A percentile compares a stretch with the other conserved stretches of the same genome.
Evolutionary conservation across 2,329 filamentous ascomycete genomes (phyloP).

Genomic region (Aureobasidium uvarum): DNA sequence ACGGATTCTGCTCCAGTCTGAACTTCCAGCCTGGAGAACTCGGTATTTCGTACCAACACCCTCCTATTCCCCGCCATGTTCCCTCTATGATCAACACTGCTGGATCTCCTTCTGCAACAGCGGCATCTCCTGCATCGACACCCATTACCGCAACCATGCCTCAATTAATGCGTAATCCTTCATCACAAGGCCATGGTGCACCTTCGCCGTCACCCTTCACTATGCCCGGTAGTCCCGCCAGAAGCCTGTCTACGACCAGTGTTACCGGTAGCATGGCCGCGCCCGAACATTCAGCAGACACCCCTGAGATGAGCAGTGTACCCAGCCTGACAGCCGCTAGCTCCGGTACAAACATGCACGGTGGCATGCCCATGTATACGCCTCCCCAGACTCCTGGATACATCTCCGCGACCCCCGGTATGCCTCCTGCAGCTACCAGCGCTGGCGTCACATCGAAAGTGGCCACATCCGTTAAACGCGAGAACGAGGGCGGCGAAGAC

Average conservation of each 20-base stretch:
- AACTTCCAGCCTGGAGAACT: conserved; percentile 82
- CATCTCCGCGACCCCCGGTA: conserved; percentile 46
- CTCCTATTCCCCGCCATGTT: conserved; percentile 45
- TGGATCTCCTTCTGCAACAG: conserved; percentile 33
- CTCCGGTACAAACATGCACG: conserved; percentile 50
- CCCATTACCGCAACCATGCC: conserved; percentile 24
- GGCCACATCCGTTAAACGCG: conserved; percentile 37
- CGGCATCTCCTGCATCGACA: conserved; percentile 37
- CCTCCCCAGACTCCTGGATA: conserved; percentile 79
- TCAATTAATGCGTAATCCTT: conserved; percentile 25
- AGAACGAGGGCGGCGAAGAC: conserved; percentile 40
- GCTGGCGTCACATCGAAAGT: conserved; percentile 3
- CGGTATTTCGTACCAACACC: conserved; percentile 74
- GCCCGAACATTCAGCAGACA: conserved; percentile 56
- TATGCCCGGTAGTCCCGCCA: conserved; percentile 28
- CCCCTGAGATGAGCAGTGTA: conserved; percentile 72
- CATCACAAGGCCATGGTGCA: conserved; percentile 27
- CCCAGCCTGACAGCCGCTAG: conserved; percentile 73
- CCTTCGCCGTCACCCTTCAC: conserved; percentile 28
- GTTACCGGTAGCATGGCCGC: conserved; percentile 33
- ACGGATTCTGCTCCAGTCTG: conserved; percentile 93
- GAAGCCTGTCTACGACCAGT: conserved; percentile 27
- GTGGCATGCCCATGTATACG: conserved; percentile 71
- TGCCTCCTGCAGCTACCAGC: conserved; percentile 37
- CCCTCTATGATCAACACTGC: conserved; percentile 38